phyloP scores from a whole-genome alignment of 352 stramenopile genomes.

The Globisporangium cystogenes region DNA sequence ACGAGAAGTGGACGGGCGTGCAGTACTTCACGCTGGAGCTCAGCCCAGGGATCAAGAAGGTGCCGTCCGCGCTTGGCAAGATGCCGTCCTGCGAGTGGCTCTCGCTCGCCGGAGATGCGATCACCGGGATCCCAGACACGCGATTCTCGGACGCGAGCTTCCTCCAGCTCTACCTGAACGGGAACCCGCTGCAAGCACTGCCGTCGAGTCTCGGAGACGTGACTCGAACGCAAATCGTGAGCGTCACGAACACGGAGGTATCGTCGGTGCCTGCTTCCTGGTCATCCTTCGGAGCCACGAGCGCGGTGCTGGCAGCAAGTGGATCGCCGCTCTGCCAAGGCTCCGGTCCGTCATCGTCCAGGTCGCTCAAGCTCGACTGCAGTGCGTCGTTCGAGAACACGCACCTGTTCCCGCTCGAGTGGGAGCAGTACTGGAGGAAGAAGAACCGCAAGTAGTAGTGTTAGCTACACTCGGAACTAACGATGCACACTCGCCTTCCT shows the following conservation, averaged over 20 bases:
- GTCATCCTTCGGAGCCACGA: background rate
- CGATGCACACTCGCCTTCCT: too few relatives aligned
- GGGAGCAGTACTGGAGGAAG: constrained; percentile 3
- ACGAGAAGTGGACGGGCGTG: constrained; percentile 6
- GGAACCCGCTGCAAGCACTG: constrained; percentile 4
- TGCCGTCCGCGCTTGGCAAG: background rate
- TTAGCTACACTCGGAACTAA: background rate
- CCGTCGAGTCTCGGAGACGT: constrained; percentile 6
- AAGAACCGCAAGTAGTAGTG: background rate
- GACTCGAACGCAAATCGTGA: background rate
- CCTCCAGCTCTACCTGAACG: constrained; percentile 5
- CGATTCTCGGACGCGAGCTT: constrained; percentile 3
- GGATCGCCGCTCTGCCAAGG: background rate
- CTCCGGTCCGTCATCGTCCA: background rate
- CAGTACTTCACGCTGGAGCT: constrained; percentile 7
- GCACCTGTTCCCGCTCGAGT: constrained; percentile 2
- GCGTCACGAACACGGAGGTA: constrained; percentile 1
- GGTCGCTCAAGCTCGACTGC: background rate
- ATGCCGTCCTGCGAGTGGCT: constrained; percentile 8
- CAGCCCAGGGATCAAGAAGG: constrained; percentile 4
- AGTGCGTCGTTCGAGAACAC: background rate
- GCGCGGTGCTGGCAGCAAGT: background rate
- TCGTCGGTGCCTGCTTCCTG: background rate
- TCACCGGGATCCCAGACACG: background rate
- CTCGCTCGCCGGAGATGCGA: constrained; percentile 5